Base-by-base conservation (phyloP, 2,329 filamentous ascomycete species). In the Aschersonia sp. region DNA sequence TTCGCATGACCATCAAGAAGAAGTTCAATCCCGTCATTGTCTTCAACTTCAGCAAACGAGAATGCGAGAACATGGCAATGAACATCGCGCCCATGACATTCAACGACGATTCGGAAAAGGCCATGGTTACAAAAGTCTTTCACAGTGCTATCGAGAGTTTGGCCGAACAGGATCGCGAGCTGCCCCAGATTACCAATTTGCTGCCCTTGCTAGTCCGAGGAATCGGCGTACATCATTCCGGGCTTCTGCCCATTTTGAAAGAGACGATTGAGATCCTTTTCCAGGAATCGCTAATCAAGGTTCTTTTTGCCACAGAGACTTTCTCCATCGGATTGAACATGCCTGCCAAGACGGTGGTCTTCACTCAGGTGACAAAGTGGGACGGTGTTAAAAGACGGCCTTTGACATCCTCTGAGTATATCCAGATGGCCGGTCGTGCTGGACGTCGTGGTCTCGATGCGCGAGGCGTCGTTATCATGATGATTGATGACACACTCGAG, bases 291-390 rank as follows among this genome's bases (percentile, higher is more conserved):
- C 70, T 98, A 42, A 95, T 98, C 72, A 98, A 98, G 68, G 91
- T 97, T 7, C 74, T 98, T 1, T 97, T 98, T 52, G 92, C 92
- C 0, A 98, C 92, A 0, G 94, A 98, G 65, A 98, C 92, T 1
- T 98, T 98, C 68, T 97, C 92, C 4, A 98, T 98, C 54, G 92
- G 92, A 51, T 69, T 98, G 50, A 98, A 98, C 73, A 97, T 98
- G 92, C 92, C 92, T 55, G 92, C 92, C 30, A 96, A 96, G 72
- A 98, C 92, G 1, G 92, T 98, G 2, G 89, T 98, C n/a, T 98
- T 98, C 65, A 96, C 92, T 0, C 89, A 85, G 55, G 89, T 98
- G 7, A 85, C 85, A 47, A 98, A 98, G 61, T 98, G 89, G 61
- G 92, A 98, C 60, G 94, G 94, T 49, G 75, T 81, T 5, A 74